Percentiles rank a stretch among this genome's conserved stretches.
Evolutionary conservation across 768 basidiomycete species (phyloP).

Genomic region (Leccinum ochraceum): DNA sequence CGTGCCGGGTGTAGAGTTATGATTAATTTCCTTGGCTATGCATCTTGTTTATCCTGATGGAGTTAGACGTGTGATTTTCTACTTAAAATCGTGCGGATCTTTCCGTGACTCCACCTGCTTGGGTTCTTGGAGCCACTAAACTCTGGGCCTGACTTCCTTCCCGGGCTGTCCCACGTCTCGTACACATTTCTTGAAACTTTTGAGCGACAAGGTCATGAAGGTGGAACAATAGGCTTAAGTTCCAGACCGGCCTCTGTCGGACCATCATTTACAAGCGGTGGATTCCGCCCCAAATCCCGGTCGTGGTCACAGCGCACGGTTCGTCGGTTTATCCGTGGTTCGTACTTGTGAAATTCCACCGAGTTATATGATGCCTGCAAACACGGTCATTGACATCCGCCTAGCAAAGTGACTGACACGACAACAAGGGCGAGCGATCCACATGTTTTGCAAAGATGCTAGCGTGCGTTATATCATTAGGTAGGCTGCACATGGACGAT

Average conservation of each 20-base stretch:
- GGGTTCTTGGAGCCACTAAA: too few species aligned
- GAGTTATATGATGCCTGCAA: not conserved
- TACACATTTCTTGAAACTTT: not conserved
- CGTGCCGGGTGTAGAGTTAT: too few species aligned
- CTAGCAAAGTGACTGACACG: not conserved
- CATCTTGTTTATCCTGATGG: not conserved
- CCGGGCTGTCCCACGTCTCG: too few species aligned
- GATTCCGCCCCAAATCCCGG: too few species aligned
- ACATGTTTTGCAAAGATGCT: slow-evolving; percentile 23
- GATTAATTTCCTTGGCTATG: too few species aligned
- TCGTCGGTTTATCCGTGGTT: not conserved
- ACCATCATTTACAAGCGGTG: too few species aligned
- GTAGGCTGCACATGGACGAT: slow-evolving; percentile 28
- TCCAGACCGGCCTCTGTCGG: not conserved
- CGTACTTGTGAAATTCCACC: not conserved
- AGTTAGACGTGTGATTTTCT: not conserved
- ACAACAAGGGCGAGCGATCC: not conserved
- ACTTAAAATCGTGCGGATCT: not conserved
- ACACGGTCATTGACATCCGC: not conserved
- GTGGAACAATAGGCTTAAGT: not conserved
- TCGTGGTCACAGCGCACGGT: not conserved
- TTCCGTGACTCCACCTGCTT: not conserved
- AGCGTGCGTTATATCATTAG: slow-evolving; percentile 30
- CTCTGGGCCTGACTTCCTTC: too few species aligned
- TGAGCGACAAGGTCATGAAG: not conserved